Evolutionary conservation across 148 eudicot genomes (phyloP).

Genomic region (Nyssa sinensis): DNA sequence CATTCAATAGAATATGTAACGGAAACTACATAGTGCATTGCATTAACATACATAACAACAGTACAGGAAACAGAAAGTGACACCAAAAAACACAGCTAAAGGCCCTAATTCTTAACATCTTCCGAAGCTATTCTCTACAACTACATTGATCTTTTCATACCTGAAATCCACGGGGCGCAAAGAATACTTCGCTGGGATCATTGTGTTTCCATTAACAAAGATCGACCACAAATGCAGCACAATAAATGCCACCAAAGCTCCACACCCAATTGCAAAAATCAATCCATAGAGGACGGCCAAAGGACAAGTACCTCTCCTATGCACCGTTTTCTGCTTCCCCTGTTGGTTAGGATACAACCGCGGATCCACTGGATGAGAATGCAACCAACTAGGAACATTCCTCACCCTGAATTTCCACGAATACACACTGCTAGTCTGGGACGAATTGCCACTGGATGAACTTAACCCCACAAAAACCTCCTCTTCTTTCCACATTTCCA

Average conservation of each 20-base stretch:
- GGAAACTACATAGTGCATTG: not conserved
- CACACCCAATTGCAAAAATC: constrained; percentile 60
- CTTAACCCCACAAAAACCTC: constrained; percentile 63
- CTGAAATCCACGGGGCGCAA: constrained; percentile 35
- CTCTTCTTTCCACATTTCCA: constrained; percentile 47
- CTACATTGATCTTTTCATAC: constrained; percentile 59
- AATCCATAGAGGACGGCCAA: constrained; percentile 47
- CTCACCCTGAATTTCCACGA: constrained; percentile 58
- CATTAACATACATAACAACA: not conserved
- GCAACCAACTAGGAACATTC: constrained; percentile 47
- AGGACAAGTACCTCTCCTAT: constrained; percentile 28
- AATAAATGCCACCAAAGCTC: constrained; percentile 47
- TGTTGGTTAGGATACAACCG: constrained; percentile 9
- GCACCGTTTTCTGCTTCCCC: constrained; percentile 14
- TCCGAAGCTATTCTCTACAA: constrained; percentile 34
- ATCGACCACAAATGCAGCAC: constrained; percentile 46
- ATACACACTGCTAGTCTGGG: constrained; percentile 41
- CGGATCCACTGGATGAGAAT: constrained; percentile 59
- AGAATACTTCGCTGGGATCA: constrained; percentile 29
- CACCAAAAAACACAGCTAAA: not conserved
- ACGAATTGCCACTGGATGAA: constrained; percentile 45
- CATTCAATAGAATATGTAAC: not conserved
- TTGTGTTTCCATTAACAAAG: constrained; percentile 26
- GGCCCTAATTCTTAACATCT: constrained; percentile 29
- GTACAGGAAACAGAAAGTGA: not conserved